phyloP scores from a whole-genome alignment of 768 basidiomycete genomes.

The Paxillus rubicundulus region DNA sequence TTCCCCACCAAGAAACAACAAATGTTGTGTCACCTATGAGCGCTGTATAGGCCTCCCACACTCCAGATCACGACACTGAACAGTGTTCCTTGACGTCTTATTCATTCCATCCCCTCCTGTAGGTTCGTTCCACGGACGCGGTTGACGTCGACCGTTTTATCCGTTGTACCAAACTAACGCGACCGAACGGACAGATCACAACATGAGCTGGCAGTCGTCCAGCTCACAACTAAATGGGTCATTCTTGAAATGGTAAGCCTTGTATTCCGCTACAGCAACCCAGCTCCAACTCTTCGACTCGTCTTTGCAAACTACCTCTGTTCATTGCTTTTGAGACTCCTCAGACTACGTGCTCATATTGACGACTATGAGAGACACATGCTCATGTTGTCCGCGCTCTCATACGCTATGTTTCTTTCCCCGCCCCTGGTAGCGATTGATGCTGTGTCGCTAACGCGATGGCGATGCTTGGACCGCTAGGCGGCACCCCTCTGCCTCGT shows the following conservation, averaged over 20 bases:
- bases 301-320: background rate
- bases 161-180: background rate
- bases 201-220: background rate
- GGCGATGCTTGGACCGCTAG: slow-evolving; percentile 12
- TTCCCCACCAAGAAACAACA: background rate
- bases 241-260: slow-evolving; percentile 23
- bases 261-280: slow-evolving; percentile 14
- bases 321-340: background rate
- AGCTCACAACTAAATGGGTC: slow-evolving; percentile 3
- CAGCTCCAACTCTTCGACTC: background rate
- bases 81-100: background rate
- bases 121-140: background rate
- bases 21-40: no score
- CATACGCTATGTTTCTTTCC: background rate
- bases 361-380: background rate
- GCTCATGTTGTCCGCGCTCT: background rate
- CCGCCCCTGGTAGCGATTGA: background rate
- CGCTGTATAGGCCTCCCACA: no score
- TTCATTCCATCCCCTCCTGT: background rate
- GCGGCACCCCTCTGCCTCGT: slow-evolving; percentile 18
- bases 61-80: background rate
- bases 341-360: background rate
- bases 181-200: slow-evolving; percentile 12
- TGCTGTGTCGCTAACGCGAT: slow-evolving; percentile 27
- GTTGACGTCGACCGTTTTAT: background rate